A percentile compares a stretch with the other conserved stretches of the same genome.
These are phyloP conservation scores for Uncinocarpus reesii DNA, from an alignment of 2,329 filamentous ascomycete genomes.

Conservation along the genomic window DNA sequence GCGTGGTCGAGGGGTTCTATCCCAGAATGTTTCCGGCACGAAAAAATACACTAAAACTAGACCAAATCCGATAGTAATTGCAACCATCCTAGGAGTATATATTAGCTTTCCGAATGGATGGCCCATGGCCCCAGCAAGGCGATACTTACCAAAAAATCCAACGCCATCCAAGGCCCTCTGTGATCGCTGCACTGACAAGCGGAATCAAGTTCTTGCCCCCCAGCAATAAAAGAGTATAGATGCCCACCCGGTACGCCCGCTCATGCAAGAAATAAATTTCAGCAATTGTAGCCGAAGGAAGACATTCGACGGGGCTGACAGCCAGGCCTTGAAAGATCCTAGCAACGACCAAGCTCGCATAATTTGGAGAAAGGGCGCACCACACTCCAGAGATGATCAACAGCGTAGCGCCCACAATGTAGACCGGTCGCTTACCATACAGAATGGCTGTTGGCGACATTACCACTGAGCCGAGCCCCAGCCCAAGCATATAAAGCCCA, in stretches of 20 bases:
- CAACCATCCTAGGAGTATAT: constrained; percentile 55
- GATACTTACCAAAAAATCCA: constrained; percentile 73
- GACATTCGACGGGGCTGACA: constrained; percentile 80
- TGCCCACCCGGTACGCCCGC: constrained; percentile 80
- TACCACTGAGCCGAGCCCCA: constrained; percentile 74
- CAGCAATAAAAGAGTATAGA: constrained; percentile 80
- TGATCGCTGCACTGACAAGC: constrained; percentile 74
- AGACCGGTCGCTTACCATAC: constrained; percentile 82
- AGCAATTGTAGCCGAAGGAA: constrained; percentile 86
- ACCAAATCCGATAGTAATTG: constrained; percentile 65
- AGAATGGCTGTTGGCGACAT: constrained; percentile 85
- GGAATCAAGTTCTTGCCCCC: constrained; percentile 88
- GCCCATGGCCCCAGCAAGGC: too few species aligned
- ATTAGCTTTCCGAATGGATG: constrained; percentile 22
- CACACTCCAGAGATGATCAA: constrained; percentile 69
- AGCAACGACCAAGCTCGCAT: constrained; percentile 66
- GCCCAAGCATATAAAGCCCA: constrained; percentile 85
- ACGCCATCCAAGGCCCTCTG: constrained; percentile 67
- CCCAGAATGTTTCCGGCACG: constrained; percentile 93
- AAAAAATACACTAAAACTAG: constrained; percentile 71
- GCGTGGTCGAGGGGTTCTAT: constrained; percentile 57
- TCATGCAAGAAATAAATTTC: constrained; percentile 97
- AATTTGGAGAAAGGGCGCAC: constrained; percentile 77
- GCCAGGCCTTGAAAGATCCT: constrained; percentile 80
- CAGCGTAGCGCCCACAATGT: constrained; percentile 64